Evolutionary conservation across 2,329 filamentous ascomycete genomes (phyloP), one percentile per base, ranked within the genome.

Genomic region (Iodosphaeria phyllophila): DNA sequence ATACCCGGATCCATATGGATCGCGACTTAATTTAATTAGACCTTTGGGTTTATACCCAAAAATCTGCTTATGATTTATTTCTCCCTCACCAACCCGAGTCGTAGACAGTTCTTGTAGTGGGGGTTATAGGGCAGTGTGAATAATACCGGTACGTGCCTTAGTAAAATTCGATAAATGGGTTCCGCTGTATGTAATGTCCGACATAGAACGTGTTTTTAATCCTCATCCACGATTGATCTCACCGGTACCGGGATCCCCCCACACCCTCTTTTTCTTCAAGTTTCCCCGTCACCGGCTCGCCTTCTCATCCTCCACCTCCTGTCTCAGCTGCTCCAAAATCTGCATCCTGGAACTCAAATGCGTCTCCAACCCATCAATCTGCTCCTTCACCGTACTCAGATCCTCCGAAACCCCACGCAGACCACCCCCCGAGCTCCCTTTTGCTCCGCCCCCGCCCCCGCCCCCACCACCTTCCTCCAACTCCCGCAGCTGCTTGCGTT

Each of bases 271-370:
- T 16, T 26, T 22, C 24, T 23, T 18, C 6, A 18, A 16, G n/a
- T n/a, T n/a, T n/a, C 29, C 17, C 27, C 20, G 24, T 41, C 34
- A 60, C 48, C 56, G 53, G 32, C 60, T 55, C 30, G 56, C 54
- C 58, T 78, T 89, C 63, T 86, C 84, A 13, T 80, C 74, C 41
- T 93, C 83, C 50, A 95, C 76, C 53, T 93, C 73, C 43, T 69
- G 60, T 50, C 70, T 67, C 44, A 95, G 45, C 46, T 80, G 75
- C 23, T 76, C 70, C 40, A 98, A 54, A 16, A 74, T 67, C 35
- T 74, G 67, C 50, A 86, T 69, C 32, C 89, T 63, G 35, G 72
- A 71, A 40, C 69, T 63, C 41, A 93, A 53, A 57, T 98, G 89
- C 32, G 60, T 54, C 55, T 92, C 83, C 35, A 98, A 49, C 1